These are phyloP conservation scores for Litchi chinensis DNA, from an alignment of 345 rosid genomes.

Conservation along the genomic window DNA sequence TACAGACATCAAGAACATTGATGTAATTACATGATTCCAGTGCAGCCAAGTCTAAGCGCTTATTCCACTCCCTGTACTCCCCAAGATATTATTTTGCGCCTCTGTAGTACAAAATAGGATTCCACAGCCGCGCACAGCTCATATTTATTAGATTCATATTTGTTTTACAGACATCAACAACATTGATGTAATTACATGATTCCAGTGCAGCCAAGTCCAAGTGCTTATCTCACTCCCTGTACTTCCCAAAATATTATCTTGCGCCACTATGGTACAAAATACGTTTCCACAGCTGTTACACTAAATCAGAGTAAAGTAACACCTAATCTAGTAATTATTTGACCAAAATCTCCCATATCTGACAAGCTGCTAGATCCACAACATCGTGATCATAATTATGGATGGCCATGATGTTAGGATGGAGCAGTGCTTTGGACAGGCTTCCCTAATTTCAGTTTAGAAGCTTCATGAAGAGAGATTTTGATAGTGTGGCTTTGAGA, in stretches of 20 bases:
- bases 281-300: background rate
- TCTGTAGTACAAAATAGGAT: background rate
- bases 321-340: constrained; percentile 1
- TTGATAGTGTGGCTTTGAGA: constrained; percentile 53
- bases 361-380: background rate
- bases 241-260: background rate
- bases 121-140: background rate
- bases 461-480: constrained; percentile 52
- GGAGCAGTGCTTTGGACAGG: constrained; percentile 32
- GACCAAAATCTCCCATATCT: constrained; percentile 13
- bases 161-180: background rate
- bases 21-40: background rate
- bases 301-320: background rate
- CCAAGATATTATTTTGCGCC: background rate
- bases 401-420: constrained; percentile 13
- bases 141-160: background rate
- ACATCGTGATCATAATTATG: background rate
- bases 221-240: background rate
- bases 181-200: background rate
- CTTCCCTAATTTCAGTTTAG: constrained; percentile 35
- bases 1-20: background rate
- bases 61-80: background rate
- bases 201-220: background rate
- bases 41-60: background rate
- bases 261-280: background rate